A percentile compares a stretch with the other conserved stretches of the same genome.
phyloP scores from a whole-genome alignment of 495 filamentous ascomycete genomes.

The Penicillium cosmopolitanum region DNA sequence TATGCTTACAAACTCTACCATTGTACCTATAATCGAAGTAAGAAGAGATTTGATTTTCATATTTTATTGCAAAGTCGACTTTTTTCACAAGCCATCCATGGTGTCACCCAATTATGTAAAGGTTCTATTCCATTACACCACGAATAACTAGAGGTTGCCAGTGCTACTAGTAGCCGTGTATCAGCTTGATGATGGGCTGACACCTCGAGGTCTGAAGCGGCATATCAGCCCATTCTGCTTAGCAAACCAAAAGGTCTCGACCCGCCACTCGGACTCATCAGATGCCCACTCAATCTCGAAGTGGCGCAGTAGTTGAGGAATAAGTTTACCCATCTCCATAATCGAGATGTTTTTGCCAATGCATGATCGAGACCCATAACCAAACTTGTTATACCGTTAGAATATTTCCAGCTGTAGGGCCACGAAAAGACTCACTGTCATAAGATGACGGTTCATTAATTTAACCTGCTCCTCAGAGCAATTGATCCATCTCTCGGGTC shows the following conservation, averaged over 20 bases:
- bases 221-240: constrained; percentile 22
- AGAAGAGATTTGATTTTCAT: no score
- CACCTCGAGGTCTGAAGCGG: background rate
- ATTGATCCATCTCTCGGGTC: constrained; percentile 58
- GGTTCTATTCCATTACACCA: no score
- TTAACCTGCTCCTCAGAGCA: constrained; percentile 28
- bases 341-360: constrained; percentile 26
- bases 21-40: no score
- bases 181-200: no score
- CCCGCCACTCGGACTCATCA: constrained; percentile 17
- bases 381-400: constrained; percentile 17
- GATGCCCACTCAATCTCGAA: constrained; percentile 23
- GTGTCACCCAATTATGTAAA: no score
- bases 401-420: background rate
- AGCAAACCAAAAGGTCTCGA: constrained; percentile 23
- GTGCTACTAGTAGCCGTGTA: no score
- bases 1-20: no score
- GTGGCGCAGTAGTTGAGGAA: constrained; percentile 15
- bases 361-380: constrained; percentile 20
- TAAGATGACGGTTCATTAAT: constrained; percentile 15
- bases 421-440: constrained; percentile 13
- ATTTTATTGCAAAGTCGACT: no score
- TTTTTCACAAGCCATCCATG: no score
- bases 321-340: constrained; percentile 20
- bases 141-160: no score